Conservation (phyloP, 2,329 filamentous ascomycete species). For the Xylaria sp. region DNA sequence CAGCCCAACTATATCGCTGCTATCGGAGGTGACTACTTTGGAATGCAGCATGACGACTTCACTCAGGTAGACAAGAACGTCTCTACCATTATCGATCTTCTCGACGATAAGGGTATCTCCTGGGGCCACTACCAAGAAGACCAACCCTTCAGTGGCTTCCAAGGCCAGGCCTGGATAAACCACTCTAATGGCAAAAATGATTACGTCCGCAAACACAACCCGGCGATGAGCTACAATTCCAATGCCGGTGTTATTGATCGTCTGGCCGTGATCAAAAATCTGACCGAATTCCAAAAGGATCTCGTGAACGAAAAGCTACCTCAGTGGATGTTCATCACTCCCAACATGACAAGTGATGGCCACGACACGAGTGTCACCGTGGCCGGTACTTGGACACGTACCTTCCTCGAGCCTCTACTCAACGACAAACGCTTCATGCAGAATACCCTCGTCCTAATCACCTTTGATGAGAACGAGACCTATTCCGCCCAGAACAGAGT, state of each 20-base stretch:
- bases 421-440: conserved; percentile 73
- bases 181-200: conserved; percentile 69
- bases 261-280: conserved; percentile 74
- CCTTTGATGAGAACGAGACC: conserved; percentile 78
- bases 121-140: conserved; percentile 81
- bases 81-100: conserved; percentile 70
- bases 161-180: conserved; percentile 68
- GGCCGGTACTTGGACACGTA: conserved; percentile 70
- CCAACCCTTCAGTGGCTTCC: conserved; percentile 75
- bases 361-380: conserved; percentile 75
- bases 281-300: conserved; percentile 71
- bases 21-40: conserved; percentile 74
- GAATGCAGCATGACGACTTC: conserved; percentile 72
- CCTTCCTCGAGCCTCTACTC: conserved; percentile 74
- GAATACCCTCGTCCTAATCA: conserved; percentile 76
- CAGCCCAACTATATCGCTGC: conserved; percentile 78
- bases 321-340: conserved; percentile 74
- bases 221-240: conserved; percentile 68
- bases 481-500: conserved; percentile 72
- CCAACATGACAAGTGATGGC: conserved; percentile 77
- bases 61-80: conserved; percentile 63
- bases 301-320: conserved; percentile 67
- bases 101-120: conserved; percentile 67
- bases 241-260: conserved; percentile 64
- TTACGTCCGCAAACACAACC: conserved; percentile 86